Evolutionary conservation across 1,284 basidiomycete genomes (phyloP).

Genomic region (Golubevia pallescens): DNA sequence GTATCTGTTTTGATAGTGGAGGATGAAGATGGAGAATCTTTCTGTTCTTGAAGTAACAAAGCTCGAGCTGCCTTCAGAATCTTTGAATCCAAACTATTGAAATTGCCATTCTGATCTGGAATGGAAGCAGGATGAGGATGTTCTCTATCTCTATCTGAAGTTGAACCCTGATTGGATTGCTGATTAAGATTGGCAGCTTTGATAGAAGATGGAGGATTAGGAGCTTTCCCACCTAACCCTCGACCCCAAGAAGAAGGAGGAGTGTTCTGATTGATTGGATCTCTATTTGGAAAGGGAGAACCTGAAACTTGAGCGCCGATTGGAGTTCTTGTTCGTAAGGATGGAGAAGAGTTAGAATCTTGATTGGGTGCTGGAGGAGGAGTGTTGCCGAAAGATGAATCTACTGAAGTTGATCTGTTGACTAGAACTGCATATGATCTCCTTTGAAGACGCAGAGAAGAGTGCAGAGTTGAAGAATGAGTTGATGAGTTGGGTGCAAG

Average conservation of each 20-base stretch:
- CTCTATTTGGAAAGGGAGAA: slow-evolving; percentile 37
- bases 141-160: too few relatives aligned
- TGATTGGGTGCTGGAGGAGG: slow-evolving; percentile 35
- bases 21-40: slow-evolving; percentile 1
- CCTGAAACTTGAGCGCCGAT: slow-evolving; percentile 33
- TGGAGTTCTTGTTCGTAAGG: slow-evolving; percentile 12
- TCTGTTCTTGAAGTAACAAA: slow-evolving; percentile 17
- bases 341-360: slow-evolving; percentile 10
- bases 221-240: slow-evolving; percentile 2
- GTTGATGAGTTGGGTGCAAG: too few relatives aligned
- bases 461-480: too few relatives aligned
- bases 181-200: slow-evolving; percentile 10
- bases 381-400: slow-evolving; percentile 40
- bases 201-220: background rate
- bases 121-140: too few relatives aligned
- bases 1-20: slow-evolving; percentile 11
- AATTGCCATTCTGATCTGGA: background rate
- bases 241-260: slow-evolving; percentile 4
- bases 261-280: slow-evolving; percentile 2
- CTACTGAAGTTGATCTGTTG: slow-evolving; percentile 41
- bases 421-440: slow-evolving; percentile 33
- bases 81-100: slow-evolving; percentile 3
- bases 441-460: background rate
- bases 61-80: slow-evolving; percentile 3
- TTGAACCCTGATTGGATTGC: too few relatives aligned